Evolutionary conservation across 1,284 basidiomycete species (phyloP).

Genomic region (Melampsora americana): DNA sequence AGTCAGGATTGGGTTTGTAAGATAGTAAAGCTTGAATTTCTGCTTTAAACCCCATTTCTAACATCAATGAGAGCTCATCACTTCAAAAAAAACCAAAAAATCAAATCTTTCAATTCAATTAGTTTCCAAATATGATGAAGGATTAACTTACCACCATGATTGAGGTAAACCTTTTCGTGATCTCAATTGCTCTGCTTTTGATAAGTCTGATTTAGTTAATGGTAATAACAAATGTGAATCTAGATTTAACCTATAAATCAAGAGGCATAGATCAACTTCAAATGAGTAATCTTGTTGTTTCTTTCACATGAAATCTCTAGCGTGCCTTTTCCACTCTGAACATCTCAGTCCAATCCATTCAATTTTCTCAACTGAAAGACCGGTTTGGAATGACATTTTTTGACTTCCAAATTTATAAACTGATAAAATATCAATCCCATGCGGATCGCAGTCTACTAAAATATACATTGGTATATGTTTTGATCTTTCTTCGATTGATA

Average conservation of each 20-base stretch:
- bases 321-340: slow-evolving; percentile 23
- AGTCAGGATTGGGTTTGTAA: background rate
- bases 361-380: slow-evolving; percentile 9
- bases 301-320: background rate
- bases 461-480: slow-evolving; percentile 68
- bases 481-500: slow-evolving; percentile 62
- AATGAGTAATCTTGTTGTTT: background rate
- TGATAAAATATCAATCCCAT: slow-evolving; percentile 81
- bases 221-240: slow-evolving; percentile 10
- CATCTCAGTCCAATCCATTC: slow-evolving; percentile 28
- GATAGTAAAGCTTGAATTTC: slow-evolving; percentile 5
- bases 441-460: slow-evolving; percentile 83
- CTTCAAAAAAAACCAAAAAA: slow-evolving; percentile 10
- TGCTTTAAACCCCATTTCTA: slow-evolving; percentile 1
- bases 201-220: slow-evolving; percentile 7
- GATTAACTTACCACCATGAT: slow-evolving; percentile 26
- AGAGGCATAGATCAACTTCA: background rate
- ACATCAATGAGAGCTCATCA: slow-evolving; percentile 5
- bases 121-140: background rate
- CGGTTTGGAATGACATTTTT: slow-evolving; percentile 22
- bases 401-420: slow-evolving; percentile 64
- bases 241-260: background rate
- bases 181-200: slow-evolving; percentile 15
- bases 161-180: slow-evolving; percentile 12
- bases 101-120: background rate